Conservation (phyloP, 768 basidiomycete species). For the Pleurotus djamor region DNA sequence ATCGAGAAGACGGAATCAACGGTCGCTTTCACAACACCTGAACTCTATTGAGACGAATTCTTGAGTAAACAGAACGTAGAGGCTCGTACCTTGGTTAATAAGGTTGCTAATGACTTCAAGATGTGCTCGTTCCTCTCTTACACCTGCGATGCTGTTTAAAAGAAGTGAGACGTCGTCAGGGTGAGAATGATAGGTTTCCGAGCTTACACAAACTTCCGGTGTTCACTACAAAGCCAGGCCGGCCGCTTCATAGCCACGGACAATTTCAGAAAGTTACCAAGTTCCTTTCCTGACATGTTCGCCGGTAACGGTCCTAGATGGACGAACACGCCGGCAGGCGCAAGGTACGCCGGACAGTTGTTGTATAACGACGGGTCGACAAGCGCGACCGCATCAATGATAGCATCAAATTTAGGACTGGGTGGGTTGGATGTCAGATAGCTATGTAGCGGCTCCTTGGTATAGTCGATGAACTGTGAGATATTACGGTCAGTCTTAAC, state of each 20-base stretch:
- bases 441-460: conserved; percentile 43
- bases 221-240: conserved; percentile 38
- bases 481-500: not conserved
- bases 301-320: conserved; percentile 34
- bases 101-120: conserved; percentile 7
- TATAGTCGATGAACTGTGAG: conserved; percentile 60
- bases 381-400: conserved; percentile 59
- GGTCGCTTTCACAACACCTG: conserved; percentile 39
- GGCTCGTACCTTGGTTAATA: conserved; percentile 7
- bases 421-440: conserved; percentile 44
- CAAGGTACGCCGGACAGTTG: conserved; percentile 50
- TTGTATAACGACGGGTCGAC: conserved; percentile 48
- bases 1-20: conserved; percentile 42
- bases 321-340: conserved; percentile 49
- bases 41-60: not conserved
- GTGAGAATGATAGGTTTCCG: not conserved
- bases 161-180: not conserved
- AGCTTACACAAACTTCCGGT: conserved; percentile 34
- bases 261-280: conserved; percentile 20
- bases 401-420: conserved; percentile 48
- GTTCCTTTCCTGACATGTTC: conserved; percentile 14
- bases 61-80: not conserved
- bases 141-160: conserved; percentile 6
- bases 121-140: conserved; percentile 6
- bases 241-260: conserved; percentile 25